phyloP scores from a whole-genome alignment of 345 rosid species.

The Anacardium occidentale region DNA sequence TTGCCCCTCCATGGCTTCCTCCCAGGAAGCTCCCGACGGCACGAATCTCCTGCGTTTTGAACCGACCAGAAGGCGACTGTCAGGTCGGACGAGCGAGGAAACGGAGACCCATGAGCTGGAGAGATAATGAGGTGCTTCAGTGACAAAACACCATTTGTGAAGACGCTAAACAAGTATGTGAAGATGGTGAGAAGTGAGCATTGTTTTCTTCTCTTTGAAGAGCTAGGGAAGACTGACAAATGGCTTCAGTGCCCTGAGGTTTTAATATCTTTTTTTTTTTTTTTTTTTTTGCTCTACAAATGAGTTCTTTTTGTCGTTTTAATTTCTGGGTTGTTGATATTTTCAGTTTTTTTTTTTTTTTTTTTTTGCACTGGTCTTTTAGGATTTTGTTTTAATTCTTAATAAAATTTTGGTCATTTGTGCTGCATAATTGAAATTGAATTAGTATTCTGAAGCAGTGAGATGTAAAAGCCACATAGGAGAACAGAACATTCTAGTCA shows the following conservation, averaged over 20 bases:
- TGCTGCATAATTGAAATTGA: too few relatives aligned
- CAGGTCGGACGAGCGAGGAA: constrained; percentile 35
- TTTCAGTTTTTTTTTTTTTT: background rate
- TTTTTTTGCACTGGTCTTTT: background rate
- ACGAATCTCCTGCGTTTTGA: constrained; percentile 38
- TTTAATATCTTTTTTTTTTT: too few relatives aligned
- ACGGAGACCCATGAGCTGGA: constrained; percentile 58
- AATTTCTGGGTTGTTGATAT: constrained; percentile 6
- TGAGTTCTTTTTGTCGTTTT: background rate
- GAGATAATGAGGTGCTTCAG: constrained; percentile 50
- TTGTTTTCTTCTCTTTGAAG: constrained; percentile 85
- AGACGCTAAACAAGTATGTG: constrained; percentile 69
- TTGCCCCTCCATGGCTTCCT: constrained; percentile 22
- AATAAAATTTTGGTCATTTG: too few relatives aligned
- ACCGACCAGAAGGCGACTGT: constrained; percentile 53
- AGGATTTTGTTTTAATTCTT: background rate
- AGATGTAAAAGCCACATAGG: too few relatives aligned
- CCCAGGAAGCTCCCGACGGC: constrained; percentile 3
- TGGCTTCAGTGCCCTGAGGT: constrained; percentile 97
- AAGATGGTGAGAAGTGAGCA: constrained; percentile 69
- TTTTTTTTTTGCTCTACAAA: background rate
- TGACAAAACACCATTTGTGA: constrained; percentile 60
- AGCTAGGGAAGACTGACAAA: constrained; percentile 80
- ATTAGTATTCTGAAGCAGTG: background rate
- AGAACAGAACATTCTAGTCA: too few relatives aligned